Evolutionary conservation across 352 stramenopile species (phyloP).

Genomic region (Thraustochytrium sp.): DNA sequence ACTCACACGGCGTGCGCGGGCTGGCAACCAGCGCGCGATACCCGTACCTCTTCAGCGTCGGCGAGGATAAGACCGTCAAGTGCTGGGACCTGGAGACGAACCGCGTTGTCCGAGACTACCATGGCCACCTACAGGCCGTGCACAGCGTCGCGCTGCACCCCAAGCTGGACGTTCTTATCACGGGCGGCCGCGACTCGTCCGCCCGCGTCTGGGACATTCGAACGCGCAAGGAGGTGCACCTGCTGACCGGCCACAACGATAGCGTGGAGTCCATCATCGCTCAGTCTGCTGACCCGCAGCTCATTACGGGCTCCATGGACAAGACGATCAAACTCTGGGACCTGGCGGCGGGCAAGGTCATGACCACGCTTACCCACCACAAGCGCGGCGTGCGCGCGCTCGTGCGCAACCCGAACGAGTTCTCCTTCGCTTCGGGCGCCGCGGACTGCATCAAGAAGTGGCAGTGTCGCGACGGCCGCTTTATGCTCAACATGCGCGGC

Average conservation of each 20-base stretch:
- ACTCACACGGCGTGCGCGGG: constrained; percentile 92
- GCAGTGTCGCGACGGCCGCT: constrained; percentile 86
- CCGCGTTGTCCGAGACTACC: constrained; percentile 94
- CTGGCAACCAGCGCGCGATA: constrained; percentile 87
- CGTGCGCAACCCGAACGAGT: constrained; percentile 79
- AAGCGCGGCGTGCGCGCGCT: constrained; percentile 94
- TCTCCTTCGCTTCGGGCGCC: constrained; percentile 91
- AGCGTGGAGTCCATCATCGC: constrained; percentile 90
- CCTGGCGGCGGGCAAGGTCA: constrained; percentile 91
- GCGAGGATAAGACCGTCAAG: constrained; percentile 89
- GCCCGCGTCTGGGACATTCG: constrained; percentile 97
- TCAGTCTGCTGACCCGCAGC: constrained; percentile 89
- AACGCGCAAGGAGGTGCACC: constrained; percentile 87
- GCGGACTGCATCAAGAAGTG: constrained; percentile 99
- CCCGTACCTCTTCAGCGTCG: constrained; percentile 86
- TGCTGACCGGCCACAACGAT: constrained; percentile 93
- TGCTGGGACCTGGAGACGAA: constrained; percentile 93
- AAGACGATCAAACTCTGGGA: constrained; percentile 97
- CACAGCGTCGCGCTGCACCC: constrained; percentile 95
- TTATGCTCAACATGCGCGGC: constrained; percentile 91
- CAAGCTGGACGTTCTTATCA: constrained; percentile 95
- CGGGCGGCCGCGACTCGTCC: constrained; percentile 80
- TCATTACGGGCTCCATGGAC: constrained; percentile 83
- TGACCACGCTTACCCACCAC: constrained; percentile 98
- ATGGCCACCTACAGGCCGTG: constrained; percentile 97